Evolutionary conservation across 2,329 filamentous ascomycete genomes (phyloP), one percentile per base, ranked within the genome.

Genomic region (Aspergillus pseudonomiae): DNA sequence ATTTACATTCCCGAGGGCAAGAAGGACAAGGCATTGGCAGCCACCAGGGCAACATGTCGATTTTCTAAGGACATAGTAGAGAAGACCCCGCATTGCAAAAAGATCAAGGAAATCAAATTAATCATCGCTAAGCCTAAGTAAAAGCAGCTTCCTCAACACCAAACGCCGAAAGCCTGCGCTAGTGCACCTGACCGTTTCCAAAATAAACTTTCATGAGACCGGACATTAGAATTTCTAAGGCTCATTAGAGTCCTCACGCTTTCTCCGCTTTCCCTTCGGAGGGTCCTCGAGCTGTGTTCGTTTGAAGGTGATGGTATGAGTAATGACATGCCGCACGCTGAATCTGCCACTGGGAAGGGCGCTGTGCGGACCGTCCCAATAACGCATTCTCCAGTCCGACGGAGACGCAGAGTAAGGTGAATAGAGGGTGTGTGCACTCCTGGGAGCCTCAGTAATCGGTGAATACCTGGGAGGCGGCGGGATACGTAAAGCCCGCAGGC

Each of bases 291-390:
- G 92, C 65, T 74, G 85, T 75, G 91, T 76, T 59, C 83, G 80
- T 72, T 92, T 96, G 79, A 96, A 97, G 46, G 92, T 97, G 64
- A 97, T 92, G 19, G 93, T 97, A 70, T 93, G 87, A n/a, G 94
- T 97, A 59, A 97, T 91, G 5, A 97, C 93, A 77, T 97, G 93
- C 60, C 92, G 85, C 63, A 97, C 93, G 74, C 85, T 88, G 60
- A 89, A 85, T 64, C 89, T 86, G 62, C 89, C 83, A 70, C 57
- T 61, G 26, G 64, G 60, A 4, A 84, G 89, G 36, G 88, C 88
- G 68, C 84, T 85, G 46, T 86, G 82, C n/a, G 85, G 79, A 59
- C 80, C 78, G 60, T 90, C 89, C 64, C 86, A 84, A 70, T 88
- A 89, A 58, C 87, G 80, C 6, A 88, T 80, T 63, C 91, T 89